A percentile compares a stretch with the other conserved stretches of the same genome.
Evolutionary conservation across 371 early-diverging fungal genomes (phyloP).

Genomic region (Mycotypha africana): DNA sequence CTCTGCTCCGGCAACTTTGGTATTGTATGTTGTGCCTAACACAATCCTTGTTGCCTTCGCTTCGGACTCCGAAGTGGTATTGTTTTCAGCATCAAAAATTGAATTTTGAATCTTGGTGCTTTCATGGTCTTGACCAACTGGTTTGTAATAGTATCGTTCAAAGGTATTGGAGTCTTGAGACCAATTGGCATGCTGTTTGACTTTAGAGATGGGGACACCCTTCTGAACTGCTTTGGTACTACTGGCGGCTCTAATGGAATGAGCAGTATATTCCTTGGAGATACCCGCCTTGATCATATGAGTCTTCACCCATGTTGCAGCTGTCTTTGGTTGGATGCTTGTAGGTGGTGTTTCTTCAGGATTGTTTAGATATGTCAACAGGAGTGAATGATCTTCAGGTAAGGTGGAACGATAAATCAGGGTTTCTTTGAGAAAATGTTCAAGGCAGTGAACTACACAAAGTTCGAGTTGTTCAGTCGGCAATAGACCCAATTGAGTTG

Average conservation of each 20-base stretch:
- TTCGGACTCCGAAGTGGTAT: conserved; percentile 3
- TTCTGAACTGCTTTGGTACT: conserved; percentile 9
- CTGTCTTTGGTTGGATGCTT: neutral
- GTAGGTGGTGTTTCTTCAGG: neutral
- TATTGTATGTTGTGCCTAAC: no score
- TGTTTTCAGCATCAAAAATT: conserved; percentile 7
- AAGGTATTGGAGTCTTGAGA: conserved; percentile 2
- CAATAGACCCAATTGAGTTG: neutral
- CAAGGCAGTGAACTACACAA: neutral
- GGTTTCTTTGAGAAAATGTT: neutral
- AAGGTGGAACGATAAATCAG: no score
- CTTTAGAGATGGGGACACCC: neutral
- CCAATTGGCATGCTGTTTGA: conserved; percentile 8
- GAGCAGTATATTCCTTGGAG: neutral
- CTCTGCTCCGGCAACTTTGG: no score
- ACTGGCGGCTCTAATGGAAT: conserved; percentile 4
- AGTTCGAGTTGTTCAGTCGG: neutral
- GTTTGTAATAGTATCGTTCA: conserved; percentile 8
- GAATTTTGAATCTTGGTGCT: conserved; percentile 3
- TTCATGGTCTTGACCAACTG: neutral
- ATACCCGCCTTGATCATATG: conserved; percentile 8
- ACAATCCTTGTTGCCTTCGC: no score
- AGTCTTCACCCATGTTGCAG: conserved; percentile 3
- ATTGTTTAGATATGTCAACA: conserved; percentile 3
- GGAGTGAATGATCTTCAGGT: conserved; percentile 7